Evolutionary conservation across 495 filamentous ascomycete genomes (phyloP).

Genomic region (Lophium mytilinum): DNA sequence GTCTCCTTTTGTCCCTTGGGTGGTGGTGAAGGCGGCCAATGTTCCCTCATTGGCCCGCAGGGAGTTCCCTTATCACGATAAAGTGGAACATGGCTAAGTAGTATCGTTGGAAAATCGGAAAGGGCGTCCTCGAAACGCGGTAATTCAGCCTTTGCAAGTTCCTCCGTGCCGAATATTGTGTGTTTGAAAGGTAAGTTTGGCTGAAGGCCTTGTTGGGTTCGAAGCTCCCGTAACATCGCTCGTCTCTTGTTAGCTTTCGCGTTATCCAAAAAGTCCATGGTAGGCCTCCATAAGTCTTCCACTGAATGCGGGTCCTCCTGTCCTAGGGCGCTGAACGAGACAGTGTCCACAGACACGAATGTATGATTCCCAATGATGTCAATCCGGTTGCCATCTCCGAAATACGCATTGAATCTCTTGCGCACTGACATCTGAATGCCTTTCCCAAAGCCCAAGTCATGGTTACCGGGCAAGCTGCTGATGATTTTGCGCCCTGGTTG

Average conservation of each 20-base stretch:
- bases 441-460: conserved; percentile 89
- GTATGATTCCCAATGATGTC: conserved; percentile 93
- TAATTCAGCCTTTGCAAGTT: conserved; percentile 14
- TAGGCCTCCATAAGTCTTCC: conserved; percentile 60
- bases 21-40: conserved; percentile 58
- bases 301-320: conserved; percentile 38
- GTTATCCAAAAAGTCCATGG: conserved; percentile 64
- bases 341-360: conserved; percentile 82
- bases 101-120: conserved; percentile 65
- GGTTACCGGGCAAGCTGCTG: conserved; percentile 82
- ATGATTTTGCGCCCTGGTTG: conserved; percentile 56
- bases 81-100: conserved; percentile 86
- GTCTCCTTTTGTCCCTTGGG: conserved; percentile 46
- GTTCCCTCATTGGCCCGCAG: conserved; percentile 85
- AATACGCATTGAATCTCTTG: conserved; percentile 76
- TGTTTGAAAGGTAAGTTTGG: conserved; percentile 23
- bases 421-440: conserved; percentile 72
- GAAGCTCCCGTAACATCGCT: conserved; percentile 48
- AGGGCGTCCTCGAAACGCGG: conserved; percentile 22
- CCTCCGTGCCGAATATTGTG: conserved; percentile 17
- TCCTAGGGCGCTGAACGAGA: conserved; percentile 71
- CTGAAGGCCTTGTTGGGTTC: conserved; percentile 37
- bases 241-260: conserved; percentile 43
- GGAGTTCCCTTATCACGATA: conserved; percentile 73
- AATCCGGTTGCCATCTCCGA: conserved; percentile 80